phyloP scores from a whole-genome alignment of 2,329 filamentous ascomycete species.

The Xylaria digitata region DNA sequence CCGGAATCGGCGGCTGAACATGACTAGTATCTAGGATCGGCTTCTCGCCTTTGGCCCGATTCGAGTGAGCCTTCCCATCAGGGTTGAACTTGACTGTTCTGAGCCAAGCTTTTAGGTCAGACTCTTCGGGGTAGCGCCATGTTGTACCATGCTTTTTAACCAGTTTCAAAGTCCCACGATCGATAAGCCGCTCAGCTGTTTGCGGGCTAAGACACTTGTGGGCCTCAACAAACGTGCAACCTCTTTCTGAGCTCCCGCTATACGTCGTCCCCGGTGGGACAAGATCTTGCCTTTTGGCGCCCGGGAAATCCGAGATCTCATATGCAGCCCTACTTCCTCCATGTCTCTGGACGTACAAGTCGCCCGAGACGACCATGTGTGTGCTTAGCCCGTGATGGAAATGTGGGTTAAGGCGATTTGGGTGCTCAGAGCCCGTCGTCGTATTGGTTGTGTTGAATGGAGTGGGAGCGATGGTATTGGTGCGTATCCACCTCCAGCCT shows the following conservation, averaged over 20 bases:
- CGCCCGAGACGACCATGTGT: conserved; percentile 28
- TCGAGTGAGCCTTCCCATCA: conserved; percentile 22
- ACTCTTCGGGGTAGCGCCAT: background rate
- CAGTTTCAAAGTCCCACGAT: conserved; percentile 31
- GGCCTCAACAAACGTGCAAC: conserved; percentile 36
- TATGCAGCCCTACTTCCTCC: background rate
- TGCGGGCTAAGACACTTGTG: conserved; percentile 35
- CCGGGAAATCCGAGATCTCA: conserved; percentile 7
- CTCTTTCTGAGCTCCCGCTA: conserved; percentile 18
- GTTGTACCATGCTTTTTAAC: background rate
- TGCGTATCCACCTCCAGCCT: conserved; percentile 28
- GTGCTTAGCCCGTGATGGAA: conserved; percentile 35
- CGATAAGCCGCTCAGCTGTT: conserved; percentile 38
- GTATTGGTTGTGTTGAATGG: background rate
- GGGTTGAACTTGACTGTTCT: conserved; percentile 28
- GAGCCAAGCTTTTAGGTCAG: conserved; percentile 22
- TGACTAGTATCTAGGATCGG: conserved; percentile 17
- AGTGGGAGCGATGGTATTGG: conserved; percentile 23
- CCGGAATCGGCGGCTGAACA: background rate
- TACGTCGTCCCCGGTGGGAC: conserved; percentile 20
- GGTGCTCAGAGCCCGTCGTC: background rate
- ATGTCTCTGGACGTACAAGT: conserved; percentile 16
- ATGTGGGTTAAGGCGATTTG: conserved; percentile 28
- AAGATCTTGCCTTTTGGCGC: background rate
- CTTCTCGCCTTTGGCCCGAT: conserved; percentile 7